Evolutionary conservation across 2,329 filamentous ascomycete genomes (phyloP), one percentile per base, ranked within the genome.

Genomic region (Epichloe gansuensis): DNA sequence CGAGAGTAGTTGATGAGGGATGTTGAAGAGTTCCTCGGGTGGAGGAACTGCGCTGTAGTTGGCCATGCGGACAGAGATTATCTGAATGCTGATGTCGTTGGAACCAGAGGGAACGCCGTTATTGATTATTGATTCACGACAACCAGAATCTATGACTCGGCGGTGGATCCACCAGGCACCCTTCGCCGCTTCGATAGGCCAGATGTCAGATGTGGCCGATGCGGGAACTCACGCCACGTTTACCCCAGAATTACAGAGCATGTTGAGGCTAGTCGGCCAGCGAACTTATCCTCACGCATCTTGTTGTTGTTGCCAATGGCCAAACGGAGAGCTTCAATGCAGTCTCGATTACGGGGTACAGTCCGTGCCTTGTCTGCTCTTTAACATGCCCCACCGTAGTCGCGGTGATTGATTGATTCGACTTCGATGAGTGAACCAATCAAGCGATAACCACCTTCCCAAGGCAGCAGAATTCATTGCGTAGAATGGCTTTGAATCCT

Each of bases 41-140:
- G 74, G 76, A 48, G 74, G 74, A 46, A 78, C 74, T 27, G 75
- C 72, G 57, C 67, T 73, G 67, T 71, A 77, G 64, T 78, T 75
- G 53, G 75, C 74, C 73, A 76, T 76, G 60, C 53, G 65, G 46
- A 53, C 12, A 36, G 31, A 23, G 6, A 17, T 4, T 38, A 36
- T 13, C 43, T 27, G 31, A 17, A 6, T 7, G 13, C 15, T 2
- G 31, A 31, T 31, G 31, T 31, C 31, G 31, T 31, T 31, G 9
- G 31, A 31, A 31, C 9, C 9, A 4, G 31, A 31, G 9, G 31
- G 8, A 21, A 21, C 17, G 17, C 17, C 31, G 31, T 11, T 31
- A 31, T 31, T 31, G 31, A 31, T 31, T 11, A 21, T 21, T 8
- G 31, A 11, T 31, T 31, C 31, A 27, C 11, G 15, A 23, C 7